phyloP scores from a whole-genome alignment of 208 protist genomes.

The Crithidia expoeki region DNA sequence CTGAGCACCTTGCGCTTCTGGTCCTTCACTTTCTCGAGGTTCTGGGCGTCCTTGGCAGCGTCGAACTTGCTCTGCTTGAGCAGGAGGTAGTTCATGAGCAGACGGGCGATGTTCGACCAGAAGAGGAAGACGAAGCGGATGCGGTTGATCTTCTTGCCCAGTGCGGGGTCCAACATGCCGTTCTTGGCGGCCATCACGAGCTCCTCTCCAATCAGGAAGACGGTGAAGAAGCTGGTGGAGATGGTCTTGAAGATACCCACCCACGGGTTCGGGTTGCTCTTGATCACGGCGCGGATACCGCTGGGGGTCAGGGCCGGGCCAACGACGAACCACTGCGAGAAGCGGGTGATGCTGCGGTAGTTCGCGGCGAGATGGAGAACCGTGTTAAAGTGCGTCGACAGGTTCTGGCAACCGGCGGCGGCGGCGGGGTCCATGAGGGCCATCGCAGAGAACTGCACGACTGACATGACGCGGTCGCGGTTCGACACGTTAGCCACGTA shows the following conservation, averaged over 20 bases:
- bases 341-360: slow-evolving; percentile 77
- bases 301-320: slow-evolving; percentile 53
- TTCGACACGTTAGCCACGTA: slow-evolving; percentile 55
- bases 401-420: slow-evolving; percentile 36
- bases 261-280: slow-evolving; percentile 39
- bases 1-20: slow-evolving; percentile 63
- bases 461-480: slow-evolving; percentile 72
- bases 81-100: slow-evolving; percentile 66
- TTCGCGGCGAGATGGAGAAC: slow-evolving; percentile 61
- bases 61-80: slow-evolving; percentile 52
- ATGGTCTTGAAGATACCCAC: slow-evolving; percentile 60
- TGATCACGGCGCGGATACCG: slow-evolving; percentile 47
- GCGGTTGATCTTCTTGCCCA: slow-evolving; percentile 58
- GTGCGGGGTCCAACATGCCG: slow-evolving; percentile 38
- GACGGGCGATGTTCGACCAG: slow-evolving; percentile 81
- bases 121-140: slow-evolving; percentile 84
- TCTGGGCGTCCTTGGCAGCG: slow-evolving; percentile 41
- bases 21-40: slow-evolving; percentile 54
- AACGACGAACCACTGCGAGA: slow-evolving; percentile 75
- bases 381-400: slow-evolving; percentile 52
- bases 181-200: slow-evolving; percentile 62
- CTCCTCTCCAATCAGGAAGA: slow-evolving; percentile 83
- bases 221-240: slow-evolving; percentile 67
- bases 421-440: slow-evolving; percentile 48
- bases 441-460: slow-evolving; percentile 72